Evolutionary conservation across 2,329 filamentous ascomycete genomes (phyloP).

Genomic region (Colletotrichum filicis): DNA sequence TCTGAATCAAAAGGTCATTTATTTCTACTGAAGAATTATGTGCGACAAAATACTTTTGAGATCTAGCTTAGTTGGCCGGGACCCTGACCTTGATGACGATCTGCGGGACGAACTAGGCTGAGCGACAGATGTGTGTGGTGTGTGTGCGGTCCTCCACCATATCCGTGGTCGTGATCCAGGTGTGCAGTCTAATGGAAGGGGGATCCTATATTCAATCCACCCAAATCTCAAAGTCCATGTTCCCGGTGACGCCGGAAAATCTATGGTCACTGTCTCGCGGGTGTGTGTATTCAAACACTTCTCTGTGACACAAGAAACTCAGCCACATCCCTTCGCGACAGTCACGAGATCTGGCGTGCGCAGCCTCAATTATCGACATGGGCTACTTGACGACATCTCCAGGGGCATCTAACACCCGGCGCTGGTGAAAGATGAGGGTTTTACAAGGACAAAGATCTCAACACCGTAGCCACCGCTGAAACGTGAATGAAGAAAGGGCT

Average conservation of each 20-base stretch:
- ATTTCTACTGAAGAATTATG: conserved; percentile 12
- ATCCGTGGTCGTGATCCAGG: neutral
- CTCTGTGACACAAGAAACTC: too few species aligned
- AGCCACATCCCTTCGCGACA: too few species aligned
- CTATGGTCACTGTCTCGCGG: neutral
- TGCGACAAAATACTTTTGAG: neutral
- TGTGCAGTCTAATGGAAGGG: neutral
- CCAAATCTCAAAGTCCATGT: neutral
- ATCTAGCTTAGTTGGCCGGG: neutral
- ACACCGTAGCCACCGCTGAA: neutral
- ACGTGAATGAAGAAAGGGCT: neutral
- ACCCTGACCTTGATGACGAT: conserved; percentile 1
- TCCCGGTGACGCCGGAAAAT: neutral
- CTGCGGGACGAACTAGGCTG: conserved; percentile 3
- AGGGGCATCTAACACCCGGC: neutral
- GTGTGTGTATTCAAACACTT: neutral
- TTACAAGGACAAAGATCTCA: neutral
- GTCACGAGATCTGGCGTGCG: conserved; percentile 24
- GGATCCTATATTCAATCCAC: neutral
- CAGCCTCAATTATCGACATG: neutral
- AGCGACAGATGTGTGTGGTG: neutral
- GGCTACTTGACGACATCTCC: neutral
- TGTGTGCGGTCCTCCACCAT: neutral
- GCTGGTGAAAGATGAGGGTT: neutral
- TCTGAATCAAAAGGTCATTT: conserved; percentile 10